Evolutionary conservation across 192 early-diverging fungal species (phyloP), one percentile per base, ranked within the genome.

Genomic region (Spinellus fusiger): DNA sequence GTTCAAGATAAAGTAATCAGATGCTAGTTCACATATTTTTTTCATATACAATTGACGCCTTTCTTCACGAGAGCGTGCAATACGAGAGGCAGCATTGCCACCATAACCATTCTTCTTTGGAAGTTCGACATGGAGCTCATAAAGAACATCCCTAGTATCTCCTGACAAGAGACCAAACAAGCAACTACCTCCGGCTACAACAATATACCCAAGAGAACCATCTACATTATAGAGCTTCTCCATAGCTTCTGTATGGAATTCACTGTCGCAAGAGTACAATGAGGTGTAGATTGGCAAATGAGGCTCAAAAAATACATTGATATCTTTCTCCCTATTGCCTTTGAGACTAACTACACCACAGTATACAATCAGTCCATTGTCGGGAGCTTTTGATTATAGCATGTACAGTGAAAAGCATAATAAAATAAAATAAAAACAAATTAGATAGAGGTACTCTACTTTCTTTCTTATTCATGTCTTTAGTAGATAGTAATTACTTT

Each of bases 41-140:
- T 94, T 88, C 55, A 99, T 87, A 65, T 99, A 97, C 75, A 97
- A 92, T 84, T 99, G 96, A 47, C 96, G 92, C 80, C 93, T 95
- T 74, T 99, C 96, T 58, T 93, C 90, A 70, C 96, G 90, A 60
- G 97, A 84, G 86, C 94, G 94, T 2, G 94, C 88, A 71, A 99
- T 96, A 91, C 94, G 94, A 68, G 95, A 82, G n/a, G 96, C 94
- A 12, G 94, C 96, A 77, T 99, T 95, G 86, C 96, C 96, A 82
- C 96, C 94, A 80, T 95, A 90, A 48, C 96, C 94, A 85, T 99
- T 95, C 89, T 99, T 97, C 83, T 97, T 99, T 66, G 96, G 96
- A 73, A 99, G 70, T 67, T 99, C 96, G 55, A 97, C 94, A 16
- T 86, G 77, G 59, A 99, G 81, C 75, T 94, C 91, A 79, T 93